A percentile compares a stretch with the other conserved stretches of the same genome.
Conservation (phyloP, 495 filamentous ascomycete genomes). For the Aspergillus hancockii region DNA sequence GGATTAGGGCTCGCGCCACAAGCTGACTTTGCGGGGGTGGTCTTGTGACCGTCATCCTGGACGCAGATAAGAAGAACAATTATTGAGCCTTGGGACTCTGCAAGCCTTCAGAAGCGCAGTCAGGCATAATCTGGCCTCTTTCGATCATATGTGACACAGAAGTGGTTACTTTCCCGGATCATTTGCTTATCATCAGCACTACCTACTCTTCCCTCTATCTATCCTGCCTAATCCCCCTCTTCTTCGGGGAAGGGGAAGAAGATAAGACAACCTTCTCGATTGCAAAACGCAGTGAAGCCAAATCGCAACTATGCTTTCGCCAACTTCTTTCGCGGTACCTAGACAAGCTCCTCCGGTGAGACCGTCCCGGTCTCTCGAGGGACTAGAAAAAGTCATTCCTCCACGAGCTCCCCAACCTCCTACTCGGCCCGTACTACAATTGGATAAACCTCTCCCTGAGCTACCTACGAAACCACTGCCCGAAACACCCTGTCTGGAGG, state of each 20-base stretch:
- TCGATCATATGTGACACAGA: background rate
- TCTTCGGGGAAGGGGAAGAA: background rate
- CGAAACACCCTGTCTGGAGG: constrained; percentile 22
- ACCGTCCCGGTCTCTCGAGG: constrained; percentile 44
- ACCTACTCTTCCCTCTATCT: background rate
- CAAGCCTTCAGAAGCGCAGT: background rate
- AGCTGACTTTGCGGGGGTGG: constrained; percentile 12
- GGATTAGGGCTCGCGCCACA: constrained; percentile 16
- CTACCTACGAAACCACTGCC: constrained; percentile 34
- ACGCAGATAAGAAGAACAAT: constrained; percentile 6
- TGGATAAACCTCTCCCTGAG: constrained; percentile 43
- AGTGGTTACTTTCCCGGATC: background rate
- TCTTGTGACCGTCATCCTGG: constrained; percentile 15
- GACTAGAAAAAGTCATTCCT: constrained; percentile 44
- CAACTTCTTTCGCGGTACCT: constrained; percentile 20
- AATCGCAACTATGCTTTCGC: constrained; percentile 25
- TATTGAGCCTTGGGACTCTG: background rate
- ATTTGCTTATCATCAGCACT: background rate
- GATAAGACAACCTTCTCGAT: background rate
- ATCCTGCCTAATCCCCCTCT: background rate
- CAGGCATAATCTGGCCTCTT: background rate
- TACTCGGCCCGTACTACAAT: constrained; percentile 29
- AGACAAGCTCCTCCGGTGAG: constrained; percentile 39
- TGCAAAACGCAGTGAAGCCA: background rate
- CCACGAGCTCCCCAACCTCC: constrained; percentile 21